A percentile compares a stretch with the other conserved stretches of the same genome.
Conservation (phyloP, 805 yeast species). For the Grigorovia humatica region DNA sequence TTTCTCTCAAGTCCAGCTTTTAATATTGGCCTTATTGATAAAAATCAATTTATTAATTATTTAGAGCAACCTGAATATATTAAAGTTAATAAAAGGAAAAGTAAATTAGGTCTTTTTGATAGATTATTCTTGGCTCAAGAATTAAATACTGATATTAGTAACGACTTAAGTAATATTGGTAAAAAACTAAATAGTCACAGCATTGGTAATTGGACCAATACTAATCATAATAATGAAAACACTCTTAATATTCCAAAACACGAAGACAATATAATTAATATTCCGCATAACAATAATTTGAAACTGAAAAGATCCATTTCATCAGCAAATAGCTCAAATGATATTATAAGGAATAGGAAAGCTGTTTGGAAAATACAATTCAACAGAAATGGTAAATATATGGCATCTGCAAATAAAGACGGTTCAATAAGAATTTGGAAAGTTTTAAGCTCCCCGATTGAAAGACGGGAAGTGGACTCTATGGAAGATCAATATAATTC, state of each 20-base stretch:
- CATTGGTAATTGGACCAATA: neutral
- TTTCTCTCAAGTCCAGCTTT: constrained; percentile 3
- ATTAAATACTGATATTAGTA: constrained; percentile 17
- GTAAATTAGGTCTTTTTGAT: constrained; percentile 36
- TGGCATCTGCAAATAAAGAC: constrained; percentile 81
- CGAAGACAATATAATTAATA: neutral
- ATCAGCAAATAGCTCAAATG: neutral
- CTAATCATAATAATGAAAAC: neutral
- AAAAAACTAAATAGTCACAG: neutral
- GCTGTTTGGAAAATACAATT: constrained; percentile 72
- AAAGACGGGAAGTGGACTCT: constrained; percentile 40
- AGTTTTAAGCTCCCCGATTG: constrained; percentile 63
- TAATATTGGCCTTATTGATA: constrained; percentile 18
- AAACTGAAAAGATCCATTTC: neutral
- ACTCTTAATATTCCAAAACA: neutral
- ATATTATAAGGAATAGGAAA: neutral
- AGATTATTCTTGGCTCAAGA: constrained; percentile 61
- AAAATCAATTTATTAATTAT: constrained; percentile 33
- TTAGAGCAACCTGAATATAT: constrained; percentile 47
- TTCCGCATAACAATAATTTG: neutral
- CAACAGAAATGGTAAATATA: constrained; percentile 66
- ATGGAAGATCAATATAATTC: constrained; percentile 6
- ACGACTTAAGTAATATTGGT: neutral
- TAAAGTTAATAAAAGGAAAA: constrained; percentile 38
- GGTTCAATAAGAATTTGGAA: constrained; percentile 64